phyloP scores from a whole-genome alignment of 352 stramenopile species.

The Blastocystis sp. region DNA sequence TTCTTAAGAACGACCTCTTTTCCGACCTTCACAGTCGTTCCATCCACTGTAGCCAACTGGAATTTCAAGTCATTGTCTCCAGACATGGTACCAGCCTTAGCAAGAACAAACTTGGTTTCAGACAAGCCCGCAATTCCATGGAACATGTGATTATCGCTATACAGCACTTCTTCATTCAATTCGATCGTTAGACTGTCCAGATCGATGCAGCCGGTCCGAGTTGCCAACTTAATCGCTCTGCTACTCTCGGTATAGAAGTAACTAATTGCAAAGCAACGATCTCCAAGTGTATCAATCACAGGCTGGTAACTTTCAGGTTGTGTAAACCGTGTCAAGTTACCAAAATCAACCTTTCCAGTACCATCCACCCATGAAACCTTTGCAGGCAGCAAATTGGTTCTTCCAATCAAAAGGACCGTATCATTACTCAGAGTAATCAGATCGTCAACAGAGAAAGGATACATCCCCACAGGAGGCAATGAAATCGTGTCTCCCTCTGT shows the following conservation, averaged over 20 bases:
- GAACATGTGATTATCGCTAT: slow-evolving; percentile 44
- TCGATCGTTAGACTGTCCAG: not conserved
- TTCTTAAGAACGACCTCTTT: slow-evolving; percentile 26
- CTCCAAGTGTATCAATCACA: slow-evolving; percentile 14
- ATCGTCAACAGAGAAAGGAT: slow-evolving; percentile 6
- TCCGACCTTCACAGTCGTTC: not conserved
- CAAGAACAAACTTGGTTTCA: slow-evolving; percentile 38
- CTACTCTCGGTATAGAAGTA: slow-evolving; percentile 55
- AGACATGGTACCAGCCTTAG: not conserved
- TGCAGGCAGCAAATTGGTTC: not conserved
- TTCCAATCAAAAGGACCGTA: not conserved
- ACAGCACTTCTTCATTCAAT: not conserved
- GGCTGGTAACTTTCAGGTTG: not conserved
- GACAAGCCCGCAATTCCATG: slow-evolving; percentile 54
- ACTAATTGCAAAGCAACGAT: slow-evolving; percentile 3
- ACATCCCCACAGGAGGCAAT: not conserved
- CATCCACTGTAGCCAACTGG: slow-evolving; percentile 22
- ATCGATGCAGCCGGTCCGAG: slow-evolving; percentile 6
- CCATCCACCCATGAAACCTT: not conserved
- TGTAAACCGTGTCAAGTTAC: not conserved
- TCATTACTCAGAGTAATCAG: slow-evolving; percentile 1
- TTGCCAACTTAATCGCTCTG: not conserved
- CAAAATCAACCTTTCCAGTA: not conserved
- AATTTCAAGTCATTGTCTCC: slow-evolving; percentile 42
- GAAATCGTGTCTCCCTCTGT: not conserved